Base-by-base conservation (phyloP, 2,329 filamentous ascomycete species). In the Fusarium fujikuroi region DNA sequence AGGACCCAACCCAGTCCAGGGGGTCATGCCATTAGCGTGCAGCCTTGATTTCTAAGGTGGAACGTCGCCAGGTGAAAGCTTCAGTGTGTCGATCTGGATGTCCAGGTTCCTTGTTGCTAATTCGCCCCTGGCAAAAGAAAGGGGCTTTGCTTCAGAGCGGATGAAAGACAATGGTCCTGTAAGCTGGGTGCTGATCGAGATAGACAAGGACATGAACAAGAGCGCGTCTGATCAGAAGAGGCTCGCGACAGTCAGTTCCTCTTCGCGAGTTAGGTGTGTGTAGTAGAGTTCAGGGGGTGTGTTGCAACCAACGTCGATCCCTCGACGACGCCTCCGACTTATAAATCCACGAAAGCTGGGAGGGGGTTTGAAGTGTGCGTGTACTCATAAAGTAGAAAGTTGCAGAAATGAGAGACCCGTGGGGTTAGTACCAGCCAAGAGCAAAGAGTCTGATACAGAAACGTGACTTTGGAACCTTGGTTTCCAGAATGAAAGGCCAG, bases 1-100 rank as follows among this genome's bases (percentile, higher is more conserved):
- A 62, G 60, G 72, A 74, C 64, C 59, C 72, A 65, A 74, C 70
- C 58, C 58, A 57, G 72, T 59, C 61, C 64, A 64, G 66, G 66
- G 72, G 42, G 54, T 43, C n/a, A 50, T 53, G 36, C 32, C 42
- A 40, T 60, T 76, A 77, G 75, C 66, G 75, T 63, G 47, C 54
- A 64, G 70, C 53, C 65, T 71, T 64, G 53, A 60, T 63, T 70
- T 63, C 23, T 34, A 63, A 58, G 43, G 61, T 65, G 67, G 63
- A 66, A 46, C 40, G 23, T 36, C 54, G 52, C 42, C 70, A 67
- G 61, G 57, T 62, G 34, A 62, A 40, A 52, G 60, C 54, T 23
- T 23, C 39, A 73, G 65, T 58, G 60, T 58, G 49, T 59, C 32
- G 63, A 73, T 30, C 21, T 32, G 39, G 34, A 73, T 36, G 52